Percentiles rank a stretch among this genome's conserved stretches.
Conservation (phyloP, 495 filamentous ascomycete genomes). For the Pyrenula massariospora region DNA sequence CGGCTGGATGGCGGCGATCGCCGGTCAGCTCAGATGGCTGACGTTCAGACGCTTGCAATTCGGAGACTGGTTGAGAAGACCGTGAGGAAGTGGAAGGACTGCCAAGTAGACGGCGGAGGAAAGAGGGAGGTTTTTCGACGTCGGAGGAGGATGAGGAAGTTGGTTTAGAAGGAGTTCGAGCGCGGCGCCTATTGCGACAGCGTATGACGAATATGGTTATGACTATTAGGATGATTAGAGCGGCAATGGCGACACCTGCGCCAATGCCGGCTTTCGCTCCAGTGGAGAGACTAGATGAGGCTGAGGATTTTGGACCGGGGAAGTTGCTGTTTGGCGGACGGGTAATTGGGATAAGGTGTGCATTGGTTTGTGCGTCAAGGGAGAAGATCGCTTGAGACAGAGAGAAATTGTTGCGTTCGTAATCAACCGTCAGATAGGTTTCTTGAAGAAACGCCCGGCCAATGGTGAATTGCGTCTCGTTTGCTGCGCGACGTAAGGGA, state of each 20-base stretch:
- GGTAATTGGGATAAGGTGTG: conserved; percentile 35
- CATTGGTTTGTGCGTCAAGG: conserved; percentile 26
- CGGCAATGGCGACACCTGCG: not conserved
- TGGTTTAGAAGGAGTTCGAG: not conserved
- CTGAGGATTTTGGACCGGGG: conserved; percentile 10
- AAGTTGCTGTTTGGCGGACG: conserved; percentile 32
- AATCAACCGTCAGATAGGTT: conserved; percentile 55
- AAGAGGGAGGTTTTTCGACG: not conserved
- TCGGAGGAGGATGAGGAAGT: not conserved
- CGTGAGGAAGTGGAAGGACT: not conserved
- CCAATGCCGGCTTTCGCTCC: conserved; percentile 5
- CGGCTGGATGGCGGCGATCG: not conserved
- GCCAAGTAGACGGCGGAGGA: not conserved
- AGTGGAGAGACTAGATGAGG: not conserved
- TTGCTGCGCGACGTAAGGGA: conserved; percentile 40
- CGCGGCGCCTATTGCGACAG: not conserved
- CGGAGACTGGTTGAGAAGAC: not conserved
- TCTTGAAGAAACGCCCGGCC: conserved; percentile 63
- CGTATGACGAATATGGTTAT: not conserved
- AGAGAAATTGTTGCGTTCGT: conserved; percentile 45
- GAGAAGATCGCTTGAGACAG: conserved; percentile 45
- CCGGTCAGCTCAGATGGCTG: not conserved
- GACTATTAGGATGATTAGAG: not conserved
- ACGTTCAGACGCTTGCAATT: not conserved
- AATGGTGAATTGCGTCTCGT: conserved; percentile 46